phyloP scores from a whole-genome alignment of 192 early-diverging fungal genomes.

The Coemansia umbellata region DNA sequence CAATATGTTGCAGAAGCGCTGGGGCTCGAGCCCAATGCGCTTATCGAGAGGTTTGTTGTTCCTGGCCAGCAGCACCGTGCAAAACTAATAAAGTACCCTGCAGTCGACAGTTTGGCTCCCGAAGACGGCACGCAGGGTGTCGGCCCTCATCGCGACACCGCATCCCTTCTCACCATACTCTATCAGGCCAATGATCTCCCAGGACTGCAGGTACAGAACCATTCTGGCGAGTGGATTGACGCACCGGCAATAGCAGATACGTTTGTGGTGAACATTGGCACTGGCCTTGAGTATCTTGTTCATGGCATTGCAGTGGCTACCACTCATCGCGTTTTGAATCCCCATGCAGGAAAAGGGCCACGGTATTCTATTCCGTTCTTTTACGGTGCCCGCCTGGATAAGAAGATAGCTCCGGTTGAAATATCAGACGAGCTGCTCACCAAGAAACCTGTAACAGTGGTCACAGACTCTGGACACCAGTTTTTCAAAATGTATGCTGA shows the following conservation, averaged over 20 bases:
- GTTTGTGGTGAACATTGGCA: constrained; percentile 65
- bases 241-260: constrained; percentile 55
- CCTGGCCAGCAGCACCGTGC: constrained; percentile 12
- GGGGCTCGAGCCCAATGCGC: constrained; percentile 27
- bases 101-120: constrained; percentile 13
- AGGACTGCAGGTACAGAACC: constrained; percentile 62
- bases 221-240: constrained; percentile 59
- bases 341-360: constrained; percentile 37
- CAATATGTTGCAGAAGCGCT: constrained; percentile 51
- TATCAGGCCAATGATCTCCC: constrained; percentile 56
- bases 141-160: constrained; percentile 52
- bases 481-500: constrained; percentile 7
- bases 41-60: constrained; percentile 18
- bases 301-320: constrained; percentile 53
- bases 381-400: constrained; percentile 46
- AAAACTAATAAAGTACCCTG: constrained; percentile 32
- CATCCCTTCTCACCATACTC: constrained; percentile 49
- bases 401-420: constrained; percentile 31
- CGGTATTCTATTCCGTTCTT: constrained; percentile 60
- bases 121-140: constrained; percentile 37
- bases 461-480: constrained; percentile 43
- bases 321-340: constrained; percentile 57
- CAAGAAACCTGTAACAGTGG: constrained; percentile 5
- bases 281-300: constrained; percentile 56
- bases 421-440: constrained; percentile 17